phyloP scores from a whole-genome alignment of 768 basidiomycete genomes.

The Pulveroboletus sp. region DNA sequence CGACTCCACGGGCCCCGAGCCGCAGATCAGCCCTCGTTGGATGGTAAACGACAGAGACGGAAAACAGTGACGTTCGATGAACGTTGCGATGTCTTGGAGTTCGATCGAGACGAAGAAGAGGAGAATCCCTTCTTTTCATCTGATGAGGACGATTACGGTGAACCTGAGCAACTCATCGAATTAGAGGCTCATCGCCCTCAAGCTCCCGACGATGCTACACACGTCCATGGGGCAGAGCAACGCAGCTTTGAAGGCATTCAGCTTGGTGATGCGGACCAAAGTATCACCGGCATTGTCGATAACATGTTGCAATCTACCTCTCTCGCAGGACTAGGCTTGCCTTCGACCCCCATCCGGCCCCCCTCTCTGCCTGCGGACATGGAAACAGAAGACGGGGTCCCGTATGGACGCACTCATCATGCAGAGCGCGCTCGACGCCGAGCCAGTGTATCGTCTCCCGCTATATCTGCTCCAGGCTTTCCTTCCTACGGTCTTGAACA shows the following conservation, averaged over 20 bases:
- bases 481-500: conserved; percentile 23
- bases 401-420: conserved; percentile 61
- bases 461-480: conserved; percentile 36
- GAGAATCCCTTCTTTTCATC: conserved; percentile 42
- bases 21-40: conserved; percentile 33
- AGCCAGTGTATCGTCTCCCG: conserved; percentile 28
- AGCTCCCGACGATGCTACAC: background rate
- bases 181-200: conserved; percentile 14
- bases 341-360: conserved; percentile 35
- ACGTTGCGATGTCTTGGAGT: conserved; percentile 77
- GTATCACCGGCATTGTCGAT: conserved; percentile 68
- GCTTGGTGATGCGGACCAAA: conserved; percentile 42
- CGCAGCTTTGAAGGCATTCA: conserved; percentile 40
- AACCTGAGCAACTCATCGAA: conserved; percentile 12
- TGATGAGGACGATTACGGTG: conserved; percentile 30
- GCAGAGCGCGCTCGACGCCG: conserved; percentile 43
- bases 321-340: conserved; percentile 22
- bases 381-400: conserved; percentile 60
- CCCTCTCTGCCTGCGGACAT: conserved; percentile 44
- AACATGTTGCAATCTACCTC: conserved; percentile 49
- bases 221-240: conserved; percentile 8
- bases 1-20: conserved; percentile 74
- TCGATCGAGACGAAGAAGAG: conserved; percentile 59
- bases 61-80: conserved; percentile 82
- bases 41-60: conserved; percentile 46